These are phyloP conservation scores for Amaranthus tricolor DNA, from an alignment of 179 eudicot species.

Conservation along the genomic window DNA sequence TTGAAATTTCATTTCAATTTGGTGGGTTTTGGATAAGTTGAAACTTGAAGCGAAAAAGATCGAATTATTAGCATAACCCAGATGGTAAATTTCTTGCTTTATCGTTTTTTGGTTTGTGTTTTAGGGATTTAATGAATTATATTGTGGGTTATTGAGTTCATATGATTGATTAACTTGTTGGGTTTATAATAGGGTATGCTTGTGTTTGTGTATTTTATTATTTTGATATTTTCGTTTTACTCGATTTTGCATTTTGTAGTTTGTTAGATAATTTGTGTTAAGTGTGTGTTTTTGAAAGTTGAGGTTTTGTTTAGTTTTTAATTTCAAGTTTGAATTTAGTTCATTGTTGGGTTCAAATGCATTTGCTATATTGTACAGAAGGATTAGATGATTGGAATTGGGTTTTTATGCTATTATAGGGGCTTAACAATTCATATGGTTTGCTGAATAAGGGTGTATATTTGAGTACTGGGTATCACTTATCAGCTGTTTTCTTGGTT, in stretches of 20 bases:
- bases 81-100: slow-evolving; percentile 26
- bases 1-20: background rate
- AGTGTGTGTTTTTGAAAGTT: background rate
- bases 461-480: background rate
- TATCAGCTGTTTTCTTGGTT: background rate
- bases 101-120: background rate
- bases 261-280: background rate
- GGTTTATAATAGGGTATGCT: background rate
- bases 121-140: background rate
- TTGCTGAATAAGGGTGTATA: background rate
- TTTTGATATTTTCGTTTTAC: background rate
- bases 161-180: background rate
- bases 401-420: background rate
- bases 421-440: background rate
- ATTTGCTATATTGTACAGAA: background rate
- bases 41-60: slow-evolving; percentile 15
- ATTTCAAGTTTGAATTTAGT: background rate
- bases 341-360: background rate
- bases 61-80: background rate
- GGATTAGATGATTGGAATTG: background rate
- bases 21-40: slow-evolving; percentile 29
- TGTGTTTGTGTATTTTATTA: background rate
- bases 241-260: background rate
- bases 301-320: background rate
- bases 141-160: background rate